Evolutionary conservation across 2,329 filamentous ascomycete genomes (phyloP).

Genomic region (Penicillium sp.): DNA sequence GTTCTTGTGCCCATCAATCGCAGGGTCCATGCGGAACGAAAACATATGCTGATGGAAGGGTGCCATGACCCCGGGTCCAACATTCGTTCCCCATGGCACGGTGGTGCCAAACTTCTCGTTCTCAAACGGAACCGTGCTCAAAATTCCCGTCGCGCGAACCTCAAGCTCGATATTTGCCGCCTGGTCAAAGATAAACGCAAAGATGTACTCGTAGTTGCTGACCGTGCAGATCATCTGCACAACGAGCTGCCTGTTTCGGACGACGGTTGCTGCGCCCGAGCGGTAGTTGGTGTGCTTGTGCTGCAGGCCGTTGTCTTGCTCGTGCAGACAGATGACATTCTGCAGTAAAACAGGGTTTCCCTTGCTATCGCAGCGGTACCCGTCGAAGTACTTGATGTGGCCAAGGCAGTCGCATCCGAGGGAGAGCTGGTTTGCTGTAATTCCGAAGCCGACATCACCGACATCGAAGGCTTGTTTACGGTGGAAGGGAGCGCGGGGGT

Average conservation of each 20-base stretch:
- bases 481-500: conserved; percentile 71
- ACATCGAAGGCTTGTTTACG: conserved; percentile 74
- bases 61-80: conserved; percentile 72
- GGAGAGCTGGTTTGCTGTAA: conserved; percentile 71
- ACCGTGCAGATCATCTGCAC: conserved; percentile 74
- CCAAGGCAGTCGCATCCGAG: conserved; percentile 74
- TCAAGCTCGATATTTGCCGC: conserved; percentile 71
- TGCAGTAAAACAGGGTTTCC: conserved; percentile 63
- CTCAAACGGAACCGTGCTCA: conserved; percentile 71
- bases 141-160: conserved; percentile 70
- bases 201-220: conserved; percentile 75
- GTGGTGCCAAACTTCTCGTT: conserved; percentile 59
- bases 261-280: conserved; percentile 66
- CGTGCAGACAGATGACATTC: conserved; percentile 72
- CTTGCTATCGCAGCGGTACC: conserved; percentile 62
- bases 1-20: conserved; percentile 62
- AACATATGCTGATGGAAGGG: conserved; percentile 79
- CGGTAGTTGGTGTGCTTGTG: conserved; percentile 78
- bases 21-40: conserved; percentile 67
- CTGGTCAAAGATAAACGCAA: conserved; percentile 74
- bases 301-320: conserved; percentile 71
- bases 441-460: conserved; percentile 69
- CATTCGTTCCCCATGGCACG: conserved; percentile 71
- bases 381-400: conserved; percentile 70
- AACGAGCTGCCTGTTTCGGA: conserved; percentile 69